Evolutionary conservation across 306 rosid species (phyloP), one percentile per base, ranked within the genome.

Genomic region (Cercis canadensis): DNA sequence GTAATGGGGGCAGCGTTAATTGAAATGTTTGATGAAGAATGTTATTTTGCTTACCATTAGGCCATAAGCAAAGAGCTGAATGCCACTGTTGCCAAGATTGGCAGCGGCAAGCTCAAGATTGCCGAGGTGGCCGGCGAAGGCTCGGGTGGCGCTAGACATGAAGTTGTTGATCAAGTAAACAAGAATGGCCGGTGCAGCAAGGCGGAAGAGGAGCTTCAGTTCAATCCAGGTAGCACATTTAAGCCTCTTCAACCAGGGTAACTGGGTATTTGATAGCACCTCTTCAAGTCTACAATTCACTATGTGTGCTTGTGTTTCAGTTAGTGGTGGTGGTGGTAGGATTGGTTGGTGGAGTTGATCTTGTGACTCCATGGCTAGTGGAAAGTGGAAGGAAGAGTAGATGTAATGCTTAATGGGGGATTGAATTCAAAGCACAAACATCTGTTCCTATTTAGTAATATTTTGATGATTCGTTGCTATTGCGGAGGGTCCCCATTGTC

Each of bases 61-160:
- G 54, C 97, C 95, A n/a, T 65, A 90, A 17, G 92, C 92, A 16
- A 86, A 70, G 78, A 90, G 82, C 55, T 90, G 95, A 51, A 90
- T 17, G 31, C 97, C 97, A 17, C 80, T 86, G 50, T 90, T 90
- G 76, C 95, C 97, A 5, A 90, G 94, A 63, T 84, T 79, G 19
- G 97, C 84, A 1, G 97, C 97, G 9, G 97, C 97, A 31, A 88
- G 86, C 65, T 88, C 78, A 21, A 86, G 90, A 36, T 90, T 90
- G 34, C 95, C 97, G 2, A 90, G 88, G 81, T 90, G 97, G 66
- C 97, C 97, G 34, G 87, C 80, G 29, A 84, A 84, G 76, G 85
- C 78, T 8, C 81, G 88, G 5, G 97, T 84, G 32, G 88, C 63
- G 50, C n/a, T 53, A 0, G 97, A 88, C 92, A 88, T 86, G 66